phyloP scores from a whole-genome alignment of 768 basidiomycete genomes.

The Calocera viscosa region DNA sequence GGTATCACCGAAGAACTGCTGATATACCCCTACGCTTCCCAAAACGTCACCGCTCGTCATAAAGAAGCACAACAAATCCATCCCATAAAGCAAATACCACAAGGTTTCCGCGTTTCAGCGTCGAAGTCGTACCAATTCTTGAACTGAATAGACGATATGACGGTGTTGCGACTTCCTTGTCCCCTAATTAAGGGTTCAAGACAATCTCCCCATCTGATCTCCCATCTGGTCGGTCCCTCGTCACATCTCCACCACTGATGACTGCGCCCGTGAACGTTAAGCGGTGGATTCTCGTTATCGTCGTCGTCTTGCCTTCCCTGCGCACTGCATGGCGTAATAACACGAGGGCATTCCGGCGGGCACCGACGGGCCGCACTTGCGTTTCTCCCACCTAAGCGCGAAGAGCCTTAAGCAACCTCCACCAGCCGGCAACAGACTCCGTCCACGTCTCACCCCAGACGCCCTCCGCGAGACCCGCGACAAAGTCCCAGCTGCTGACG shows the following conservation, averaged over 20 bases:
- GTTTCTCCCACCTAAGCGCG: neutral
- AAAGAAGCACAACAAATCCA: neutral
- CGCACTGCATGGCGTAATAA: neutral
- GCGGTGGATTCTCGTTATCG: neutral
- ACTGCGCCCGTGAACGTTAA: no score
- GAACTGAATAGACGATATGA: neutral
- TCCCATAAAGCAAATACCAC: neutral
- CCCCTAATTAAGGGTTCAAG: slow-evolving; percentile 3
- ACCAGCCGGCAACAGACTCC: neutral
- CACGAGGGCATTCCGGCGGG: neutral
- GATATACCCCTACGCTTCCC: neutral
- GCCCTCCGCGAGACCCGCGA: neutral
- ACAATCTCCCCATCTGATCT: neutral
- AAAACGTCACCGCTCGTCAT: neutral
- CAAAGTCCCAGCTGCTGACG: slow-evolving; percentile 56
- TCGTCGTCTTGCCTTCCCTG: neutral
- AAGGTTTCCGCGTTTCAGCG: neutral
- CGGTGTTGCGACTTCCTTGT: neutral
- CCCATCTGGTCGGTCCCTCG: neutral
- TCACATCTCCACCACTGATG: neutral
- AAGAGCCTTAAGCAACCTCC: neutral
- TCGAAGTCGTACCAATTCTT: neutral
- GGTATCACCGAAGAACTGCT: neutral
- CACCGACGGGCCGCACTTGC: neutral
- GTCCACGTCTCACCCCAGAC: neutral